phyloP scores from a whole-genome alignment of 805 yeast species.

The Candida coleopterorum region DNA sequence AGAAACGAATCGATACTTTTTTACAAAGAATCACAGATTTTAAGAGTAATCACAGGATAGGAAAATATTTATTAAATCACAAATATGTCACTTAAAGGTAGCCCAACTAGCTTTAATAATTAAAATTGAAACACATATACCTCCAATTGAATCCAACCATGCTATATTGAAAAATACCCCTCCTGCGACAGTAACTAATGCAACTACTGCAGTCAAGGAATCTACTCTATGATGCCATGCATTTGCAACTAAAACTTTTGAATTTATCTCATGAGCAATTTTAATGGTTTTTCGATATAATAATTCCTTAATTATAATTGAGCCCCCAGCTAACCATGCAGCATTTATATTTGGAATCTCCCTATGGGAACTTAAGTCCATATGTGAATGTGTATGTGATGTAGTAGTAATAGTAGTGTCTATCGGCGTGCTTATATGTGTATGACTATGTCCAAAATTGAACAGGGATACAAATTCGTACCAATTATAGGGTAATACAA shows the following conservation, averaged over 20 bases:
- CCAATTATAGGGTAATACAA: slow-evolving; percentile 57
- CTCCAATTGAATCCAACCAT: slow-evolving; percentile 92
- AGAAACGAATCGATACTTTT: too few species aligned
- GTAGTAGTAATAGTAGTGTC: slow-evolving; percentile 6
- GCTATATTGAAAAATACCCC: slow-evolving; percentile 73
- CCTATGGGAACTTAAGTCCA: slow-evolving; percentile 12
- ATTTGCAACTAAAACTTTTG: slow-evolving; percentile 89
- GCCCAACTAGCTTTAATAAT: slow-evolving; percentile 81
- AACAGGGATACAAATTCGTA: slow-evolving; percentile 49
- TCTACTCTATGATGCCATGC: slow-evolving; percentile 99
- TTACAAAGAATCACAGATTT: too few species aligned
- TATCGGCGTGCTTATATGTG: slow-evolving; percentile 31
- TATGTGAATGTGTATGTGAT: slow-evolving; percentile 23
- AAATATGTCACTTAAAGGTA: slow-evolving; percentile 64
- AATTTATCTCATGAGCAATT: slow-evolving; percentile 71
- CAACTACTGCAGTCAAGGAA: slow-evolving; percentile 86
- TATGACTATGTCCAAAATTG: slow-evolving; percentile 49
- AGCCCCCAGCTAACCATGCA: slow-evolving; percentile 92
- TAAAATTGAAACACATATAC: slow-evolving; percentile 74
- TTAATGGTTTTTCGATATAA: slow-evolving; percentile 77
- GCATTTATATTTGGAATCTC: slow-evolving; percentile 68
- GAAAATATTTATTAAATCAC: too few species aligned
- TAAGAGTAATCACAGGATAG: too few species aligned
- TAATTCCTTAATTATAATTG: slow-evolving; percentile 84
- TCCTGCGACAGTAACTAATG: slow-evolving; percentile 79